These are phyloP conservation scores for Trypanosoma melophagium DNA, from an alignment of 208 protist species.

Conservation along the genomic window DNA sequence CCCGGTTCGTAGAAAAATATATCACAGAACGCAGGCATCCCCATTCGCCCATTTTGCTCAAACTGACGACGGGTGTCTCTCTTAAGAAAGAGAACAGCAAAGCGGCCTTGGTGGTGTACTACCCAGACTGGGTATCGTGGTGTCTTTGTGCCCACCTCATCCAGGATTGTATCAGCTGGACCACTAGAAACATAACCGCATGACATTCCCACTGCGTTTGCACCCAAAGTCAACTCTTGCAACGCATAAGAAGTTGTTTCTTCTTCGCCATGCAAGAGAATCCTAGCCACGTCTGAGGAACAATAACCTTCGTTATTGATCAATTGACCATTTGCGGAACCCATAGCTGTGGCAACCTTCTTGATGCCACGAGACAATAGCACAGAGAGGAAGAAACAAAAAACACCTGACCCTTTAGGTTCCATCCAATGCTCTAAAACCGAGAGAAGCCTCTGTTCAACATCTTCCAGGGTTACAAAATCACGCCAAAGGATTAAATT, in stretches of 20 bases:
- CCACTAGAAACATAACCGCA: conserved; percentile 20
- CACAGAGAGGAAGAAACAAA: conserved; percentile 73
- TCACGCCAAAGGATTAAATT: conserved; percentile 29
- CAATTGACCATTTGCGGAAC: conserved; percentile 7
- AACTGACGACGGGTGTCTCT: conserved; percentile 60
- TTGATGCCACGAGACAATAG: conserved; percentile 61
- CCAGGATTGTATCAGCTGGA: background rate
- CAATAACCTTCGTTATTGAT: conserved; percentile 36
- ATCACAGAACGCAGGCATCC: conserved; percentile 45
- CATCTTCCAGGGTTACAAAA: conserved; percentile 41
- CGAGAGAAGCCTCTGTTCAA: conserved; percentile 37
- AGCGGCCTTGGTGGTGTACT: conserved; percentile 53
- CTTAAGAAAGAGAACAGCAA: conserved; percentile 70
- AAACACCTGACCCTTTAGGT: conserved; percentile 57
- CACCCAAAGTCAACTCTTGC: conserved; percentile 3
- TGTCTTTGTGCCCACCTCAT: conserved; percentile 25
- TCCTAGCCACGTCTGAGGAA: conserved; percentile 46
- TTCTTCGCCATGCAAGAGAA: conserved; percentile 32
- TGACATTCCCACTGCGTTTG: background rate
- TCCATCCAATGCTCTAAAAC: conserved; percentile 49
- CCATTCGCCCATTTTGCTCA: conserved; percentile 48
- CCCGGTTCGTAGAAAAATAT: conserved; percentile 72
- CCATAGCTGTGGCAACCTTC: conserved; percentile 36
- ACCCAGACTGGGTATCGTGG: conserved; percentile 77
- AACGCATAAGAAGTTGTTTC: conserved; percentile 12